Evolutionary conservation across 768 basidiomycete genomes (phyloP), one percentile per base, ranked within the genome.

Genomic region (Dioszegia aurantiaca): DNA sequence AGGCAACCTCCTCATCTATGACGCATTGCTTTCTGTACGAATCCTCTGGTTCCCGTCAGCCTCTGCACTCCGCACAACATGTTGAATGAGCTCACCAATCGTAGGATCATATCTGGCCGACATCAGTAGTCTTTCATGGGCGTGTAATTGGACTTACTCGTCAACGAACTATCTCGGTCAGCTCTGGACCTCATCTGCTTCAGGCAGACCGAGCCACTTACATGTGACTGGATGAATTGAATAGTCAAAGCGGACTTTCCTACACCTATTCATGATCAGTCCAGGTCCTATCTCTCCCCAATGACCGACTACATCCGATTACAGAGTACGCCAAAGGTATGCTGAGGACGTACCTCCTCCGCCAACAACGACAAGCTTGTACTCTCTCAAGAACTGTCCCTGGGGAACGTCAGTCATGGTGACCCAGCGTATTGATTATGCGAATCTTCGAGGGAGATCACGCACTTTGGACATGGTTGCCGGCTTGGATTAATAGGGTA

Each of bases 321-420:
- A n/a, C n/a, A n/a, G n/a, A n/a, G n/a, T n/a, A n/a, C n/a, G n/a
- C n/a, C 36, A 45, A 24, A 28, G 23, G 37, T 10, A 16, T 51
- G 46, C 14, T 4, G 17, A 10, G 12, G 37, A 63, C 54, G 72
- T 54, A 88, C 92, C 93, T 84, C 93, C 94, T 74, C 94, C 94
- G 47, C 94, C 94, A 61, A 97, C 94, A 63, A 98, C 94, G 64
- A 98, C 94, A 59, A 97, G 86, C 82, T 97, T 97, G 81, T 98
- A 98, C 77, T 98, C 94, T 70, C 93, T 82, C 78, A 98, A 80
- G 81, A 79, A 79, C 52, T 78, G 77, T 30, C 77, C 77, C 76
- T 78, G 37, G 4, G 27, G 9, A 8, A 11, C 46, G 27, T 47
- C 46, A 47, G 46, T 8, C 16, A 23, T 40, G 12, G 31, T 49